Evolutionary conservation across 306 rosid species (phyloP).

Genomic region (Carpinus fangiana): DNA sequence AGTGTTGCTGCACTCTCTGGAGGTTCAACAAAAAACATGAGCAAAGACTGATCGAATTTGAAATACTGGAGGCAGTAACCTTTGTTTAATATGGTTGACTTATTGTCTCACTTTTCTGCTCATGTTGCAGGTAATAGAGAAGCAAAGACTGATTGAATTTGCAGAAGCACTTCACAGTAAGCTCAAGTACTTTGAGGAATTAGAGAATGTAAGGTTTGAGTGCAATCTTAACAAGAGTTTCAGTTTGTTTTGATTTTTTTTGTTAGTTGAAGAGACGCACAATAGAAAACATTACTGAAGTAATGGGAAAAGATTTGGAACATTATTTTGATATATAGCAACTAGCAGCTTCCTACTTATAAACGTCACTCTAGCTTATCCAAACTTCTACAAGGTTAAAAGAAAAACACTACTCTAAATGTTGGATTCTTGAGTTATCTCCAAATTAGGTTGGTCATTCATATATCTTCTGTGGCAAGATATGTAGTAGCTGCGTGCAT

Average conservation of each 20-base stretch:
- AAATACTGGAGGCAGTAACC: constrained; percentile 5
- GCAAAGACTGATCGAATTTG: background rate
- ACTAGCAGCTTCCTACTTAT: background rate
- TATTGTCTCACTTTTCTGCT: constrained; percentile 19
- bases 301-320: background rate
- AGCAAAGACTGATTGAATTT: constrained; percentile 88
- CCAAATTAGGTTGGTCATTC: background rate
- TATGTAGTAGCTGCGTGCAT: background rate
- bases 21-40: background rate
- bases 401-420: background rate
- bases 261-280: background rate
- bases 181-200: constrained; percentile 95
- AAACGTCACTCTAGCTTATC: background rate
- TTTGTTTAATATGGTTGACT: constrained; percentile 27
- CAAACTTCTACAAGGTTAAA: background rate
- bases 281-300: background rate
- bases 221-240: constrained; percentile 71
- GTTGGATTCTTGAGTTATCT: background rate
- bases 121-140: constrained; percentile 75
- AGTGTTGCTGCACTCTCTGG: background rate
- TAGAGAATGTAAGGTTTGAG: constrained; percentile 99
- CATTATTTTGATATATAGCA: background rate
- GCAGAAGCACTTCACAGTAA: constrained; percentile 92
- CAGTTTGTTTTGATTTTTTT: constrained; percentile 17
- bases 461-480: background rate